Evolutionary conservation across 164 flowering plant species (phyloP), one percentile per base, ranked within the genome.

Genomic region (Magnolia officinalis): DNA sequence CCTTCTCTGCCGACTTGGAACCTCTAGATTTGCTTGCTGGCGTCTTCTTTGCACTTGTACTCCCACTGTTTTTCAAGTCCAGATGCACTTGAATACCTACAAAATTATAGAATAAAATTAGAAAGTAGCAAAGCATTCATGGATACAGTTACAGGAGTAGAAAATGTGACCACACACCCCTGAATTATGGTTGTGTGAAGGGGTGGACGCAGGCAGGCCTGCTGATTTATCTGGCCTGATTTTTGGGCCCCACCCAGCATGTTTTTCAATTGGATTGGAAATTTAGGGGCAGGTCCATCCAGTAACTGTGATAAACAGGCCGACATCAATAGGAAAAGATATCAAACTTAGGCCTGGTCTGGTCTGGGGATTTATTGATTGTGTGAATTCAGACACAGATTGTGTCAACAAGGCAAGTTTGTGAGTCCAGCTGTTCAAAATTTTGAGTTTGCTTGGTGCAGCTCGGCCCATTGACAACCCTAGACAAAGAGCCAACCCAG

Each of bases 51-150:
- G 82, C 78, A 74, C 81, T 85, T 20, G 90, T 81, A 20, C 70
- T 86, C 66, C 82, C 91, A 1, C 78, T 67, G 50, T 88, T 87
- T 83, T 91, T 94, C 80, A 91, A 78, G 67, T 94, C 92, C 84
- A 94, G 52, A 72, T 92, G 81, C 61, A 94, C 97, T 86, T 89
- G 83, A 67, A 91, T 87, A 63, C 90, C 98, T 94, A 71, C 4
- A 76, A 78, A 51, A 19, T 21, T 74, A 0, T 49, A 14, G 58
- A 70, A 19, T 19, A 70, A 14, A 37, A 68, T 10, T 26, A 29
- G 20, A 66, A 66, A 63, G 23, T 20, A 7, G 6, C 67, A 19
- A 66, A 19, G 29, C 21, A 11, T 24, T 5, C 26, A 63, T 23
- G 29, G 29, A 66, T 19, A 66, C 13, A 11, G 7, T 24, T 13